Conservation (phyloP, 2,329 filamentous ascomycete species). For the Colletotrichum scovillei region DNA sequence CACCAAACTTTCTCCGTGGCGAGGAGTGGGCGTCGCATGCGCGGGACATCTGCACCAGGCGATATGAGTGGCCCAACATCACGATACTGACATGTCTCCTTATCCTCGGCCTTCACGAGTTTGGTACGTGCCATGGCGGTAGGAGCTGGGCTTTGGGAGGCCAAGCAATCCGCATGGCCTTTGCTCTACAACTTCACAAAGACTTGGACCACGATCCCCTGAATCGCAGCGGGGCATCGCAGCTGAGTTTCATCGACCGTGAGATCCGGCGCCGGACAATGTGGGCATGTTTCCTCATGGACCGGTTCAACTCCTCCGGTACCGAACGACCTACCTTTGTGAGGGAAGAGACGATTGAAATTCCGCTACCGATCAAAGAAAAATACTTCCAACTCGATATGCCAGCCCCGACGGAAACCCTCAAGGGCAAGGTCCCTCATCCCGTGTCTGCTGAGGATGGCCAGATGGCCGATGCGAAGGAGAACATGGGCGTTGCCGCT, state of each 20-base stretch:
- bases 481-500: slow-evolving; percentile 94
- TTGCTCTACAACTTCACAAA: slow-evolving; percentile 91
- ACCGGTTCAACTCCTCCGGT: slow-evolving; percentile 95
- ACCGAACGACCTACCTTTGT: slow-evolving; percentile 93
- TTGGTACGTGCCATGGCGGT: slow-evolving; percentile 95
- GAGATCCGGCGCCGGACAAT: slow-evolving; percentile 94
- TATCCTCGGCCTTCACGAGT: slow-evolving; percentile 91
- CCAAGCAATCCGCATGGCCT: slow-evolving; percentile 96
- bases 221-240: slow-evolving; percentile 69
- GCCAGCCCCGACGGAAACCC: slow-evolving; percentile 84
- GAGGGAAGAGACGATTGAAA: slow-evolving; percentile 87
- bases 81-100: slow-evolving; percentile 93
- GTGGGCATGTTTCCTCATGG: slow-evolving; percentile 99
- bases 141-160: slow-evolving; percentile 96
- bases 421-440: slow-evolving; percentile 77
- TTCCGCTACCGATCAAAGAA: slow-evolving; percentile 92
- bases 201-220: slow-evolving; percentile 87
- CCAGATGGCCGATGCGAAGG: slow-evolving; percentile 72
- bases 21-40: slow-evolving; percentile 91
- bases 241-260: slow-evolving; percentile 89
- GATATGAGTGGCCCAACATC: slow-evolving; percentile 95
- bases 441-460: slow-evolving; percentile 72
- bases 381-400: slow-evolving; percentile 92
- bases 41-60: slow-evolving; percentile 85
- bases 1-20: slow-evolving; percentile 84